Conservation (phyloP, 2,329 filamentous ascomycete genomes). For the Madurella mycetomatis region DNA sequence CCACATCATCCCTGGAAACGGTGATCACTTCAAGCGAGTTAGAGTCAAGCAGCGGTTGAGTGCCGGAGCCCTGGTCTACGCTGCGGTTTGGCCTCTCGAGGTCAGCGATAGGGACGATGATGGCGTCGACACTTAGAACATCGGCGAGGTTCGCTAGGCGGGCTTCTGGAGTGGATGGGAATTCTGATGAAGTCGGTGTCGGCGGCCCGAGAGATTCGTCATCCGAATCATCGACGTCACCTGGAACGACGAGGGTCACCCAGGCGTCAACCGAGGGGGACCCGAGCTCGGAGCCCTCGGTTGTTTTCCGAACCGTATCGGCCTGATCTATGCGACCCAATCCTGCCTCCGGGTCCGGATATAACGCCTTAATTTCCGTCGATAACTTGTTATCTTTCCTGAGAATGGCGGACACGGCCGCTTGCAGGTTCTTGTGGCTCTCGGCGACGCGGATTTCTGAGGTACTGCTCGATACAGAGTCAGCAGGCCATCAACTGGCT, state of each 20-base stretch:
- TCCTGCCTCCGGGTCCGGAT: conserved; percentile 1
- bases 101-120: background rate
- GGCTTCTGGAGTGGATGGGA: background rate
- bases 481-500: background rate
- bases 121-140: background rate
- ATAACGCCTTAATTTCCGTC: background rate
- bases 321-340: too few relatives aligned
- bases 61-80: background rate
- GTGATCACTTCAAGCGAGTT: background rate
- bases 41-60: background rate
- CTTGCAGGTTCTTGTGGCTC: background rate
- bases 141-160: background rate
- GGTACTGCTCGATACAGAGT: background rate
- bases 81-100: background rate
- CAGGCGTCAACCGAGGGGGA: too few relatives aligned
- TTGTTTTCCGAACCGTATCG: too few relatives aligned
- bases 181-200: conserved; percentile 1
- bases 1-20: background rate
- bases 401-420: conserved; percentile 1
- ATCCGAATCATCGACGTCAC: background rate
- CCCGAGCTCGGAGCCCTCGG: too few relatives aligned
- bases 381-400: background rate
- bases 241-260: background rate
- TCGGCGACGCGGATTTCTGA: background rate
- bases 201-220: background rate